Conservation (phyloP, 1,284 basidiomycete genomes). For the Porogramme epimiltina region DNA sequence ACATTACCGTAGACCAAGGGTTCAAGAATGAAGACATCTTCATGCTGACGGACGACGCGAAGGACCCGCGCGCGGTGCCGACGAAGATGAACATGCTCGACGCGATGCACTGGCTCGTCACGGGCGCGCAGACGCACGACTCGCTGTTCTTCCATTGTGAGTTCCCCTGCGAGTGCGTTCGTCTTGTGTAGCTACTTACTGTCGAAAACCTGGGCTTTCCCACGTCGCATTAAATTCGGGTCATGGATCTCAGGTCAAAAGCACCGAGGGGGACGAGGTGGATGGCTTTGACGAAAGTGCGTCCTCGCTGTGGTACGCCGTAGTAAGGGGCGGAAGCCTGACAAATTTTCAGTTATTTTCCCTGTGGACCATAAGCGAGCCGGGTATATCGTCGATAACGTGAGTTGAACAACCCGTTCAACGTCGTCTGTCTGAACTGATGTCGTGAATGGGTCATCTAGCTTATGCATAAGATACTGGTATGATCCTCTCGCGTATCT, state of each 20-base stretch:
- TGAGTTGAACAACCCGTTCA: constrained; percentile 36
- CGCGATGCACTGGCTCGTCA: constrained; percentile 88
- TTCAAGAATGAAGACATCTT: constrained; percentile 78
- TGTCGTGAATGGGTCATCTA: constrained; percentile 28
- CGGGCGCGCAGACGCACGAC: constrained; percentile 73
- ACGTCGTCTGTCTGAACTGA: not conserved
- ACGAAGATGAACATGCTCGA: constrained; percentile 78
- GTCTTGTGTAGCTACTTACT: not conserved
- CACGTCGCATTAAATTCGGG: constrained; percentile 58
- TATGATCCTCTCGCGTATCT: too few relatives aligned
- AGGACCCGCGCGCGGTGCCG: constrained; percentile 61
- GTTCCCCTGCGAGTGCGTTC: constrained; percentile 19
- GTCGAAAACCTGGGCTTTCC: too few relatives aligned
- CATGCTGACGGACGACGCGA: constrained; percentile 74
- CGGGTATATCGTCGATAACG: constrained; percentile 79
- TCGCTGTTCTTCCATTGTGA: constrained; percentile 87
- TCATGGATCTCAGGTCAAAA: constrained; percentile 80
- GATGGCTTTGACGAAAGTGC: constrained; percentile 66
- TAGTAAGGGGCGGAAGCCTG: not conserved
- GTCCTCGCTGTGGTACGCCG: not conserved
- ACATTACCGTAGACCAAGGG: constrained; percentile 41
- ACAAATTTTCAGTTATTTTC: constrained; percentile 42
- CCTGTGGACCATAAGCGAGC: constrained; percentile 73
- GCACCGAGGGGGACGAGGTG: constrained; percentile 65
- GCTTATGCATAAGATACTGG: constrained; percentile 62